Base-by-base conservation (phyloP, 352 stramenopile species). In the Phytophthora macrochlamydospora region DNA sequence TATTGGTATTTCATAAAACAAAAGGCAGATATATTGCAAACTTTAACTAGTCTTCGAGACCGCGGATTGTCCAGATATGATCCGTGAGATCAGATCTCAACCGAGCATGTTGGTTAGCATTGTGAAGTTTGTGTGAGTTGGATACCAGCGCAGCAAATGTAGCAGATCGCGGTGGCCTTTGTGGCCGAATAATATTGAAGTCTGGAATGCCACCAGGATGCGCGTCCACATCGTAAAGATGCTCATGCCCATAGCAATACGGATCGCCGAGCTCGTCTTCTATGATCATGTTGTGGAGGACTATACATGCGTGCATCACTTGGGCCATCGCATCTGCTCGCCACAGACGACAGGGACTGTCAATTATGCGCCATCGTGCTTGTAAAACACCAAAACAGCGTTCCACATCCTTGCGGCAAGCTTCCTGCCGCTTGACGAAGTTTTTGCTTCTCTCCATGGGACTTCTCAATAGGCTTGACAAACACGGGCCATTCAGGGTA, bases 211-310 rank as follows among this genome's bases (percentile, higher is more conserved):
- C 52, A n/a, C 37, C 52, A 13, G 13, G 52, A 1, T 50, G n/a
- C 8, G 4, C 42, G 14, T 50, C n/a, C 13, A 5, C 6, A 29
- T 59, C 32, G 37, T 37, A 48, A 3, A 49, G 35, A 43, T 45
- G 18, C 2, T 14, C 11, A 37, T 59, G 35, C 18, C n/a, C 52
- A 30, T 46, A 9, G 32, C 42, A 7, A 24, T 24, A 24, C 18
- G 18, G 18, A 24, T 24, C 18, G 18, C 18, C 4, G 9, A 45
- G 7, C 32, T 69, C 62, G 37, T 69, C 61, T 18, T 50, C 52
- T 2, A 68, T 18, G 24, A 68, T 62, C 49, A 60, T 63, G n/a
- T 69, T 69, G 42, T 69, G 54, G 7, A 59, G 18, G 11, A 57
- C 59, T 28, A 59, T 37, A 28, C 53, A 63, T 32, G 54, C 62